A percentile compares a stretch with the other conserved stretches of the same genome.
Evolutionary conservation across 2,329 filamentous ascomycete species (phyloP).

Genomic region (Pseudohalonectria lignicola): DNA sequence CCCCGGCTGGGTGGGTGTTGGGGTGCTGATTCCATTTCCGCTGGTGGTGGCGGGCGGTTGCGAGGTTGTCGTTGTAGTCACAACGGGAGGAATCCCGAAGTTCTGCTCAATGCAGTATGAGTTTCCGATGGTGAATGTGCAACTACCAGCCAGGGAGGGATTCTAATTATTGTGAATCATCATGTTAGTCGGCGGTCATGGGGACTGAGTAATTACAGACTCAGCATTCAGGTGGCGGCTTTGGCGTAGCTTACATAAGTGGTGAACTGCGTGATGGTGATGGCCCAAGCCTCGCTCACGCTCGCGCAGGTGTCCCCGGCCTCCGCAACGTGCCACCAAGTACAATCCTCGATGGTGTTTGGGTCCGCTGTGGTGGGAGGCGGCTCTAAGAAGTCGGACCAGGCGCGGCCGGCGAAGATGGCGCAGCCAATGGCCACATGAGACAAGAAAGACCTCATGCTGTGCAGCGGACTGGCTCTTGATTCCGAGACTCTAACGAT

Average conservation of each 20-base stretch:
- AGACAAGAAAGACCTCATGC: too few relatives aligned
- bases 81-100: background rate
- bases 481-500: too few relatives aligned
- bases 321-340: background rate
- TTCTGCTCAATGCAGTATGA: background rate
- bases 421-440: background rate
- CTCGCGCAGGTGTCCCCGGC: background rate
- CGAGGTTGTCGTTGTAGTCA: background rate
- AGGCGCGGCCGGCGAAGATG: background rate
- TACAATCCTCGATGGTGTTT: background rate
- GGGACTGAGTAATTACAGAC: background rate
- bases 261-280: background rate
- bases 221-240: background rate
- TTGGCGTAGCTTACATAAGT: background rate
- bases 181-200: too few relatives aligned
- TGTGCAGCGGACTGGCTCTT: too few relatives aligned
- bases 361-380: background rate
- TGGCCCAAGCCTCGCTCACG: background rate
- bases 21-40: background rate
- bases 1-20: constrained; percentile 3
- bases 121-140: background rate
- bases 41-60: background rate
- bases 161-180: too few relatives aligned
- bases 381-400: background rate
- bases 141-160: background rate